Conservation (phyloP, 257 asterid species). For the Craterostigma plantagineum region DNA sequence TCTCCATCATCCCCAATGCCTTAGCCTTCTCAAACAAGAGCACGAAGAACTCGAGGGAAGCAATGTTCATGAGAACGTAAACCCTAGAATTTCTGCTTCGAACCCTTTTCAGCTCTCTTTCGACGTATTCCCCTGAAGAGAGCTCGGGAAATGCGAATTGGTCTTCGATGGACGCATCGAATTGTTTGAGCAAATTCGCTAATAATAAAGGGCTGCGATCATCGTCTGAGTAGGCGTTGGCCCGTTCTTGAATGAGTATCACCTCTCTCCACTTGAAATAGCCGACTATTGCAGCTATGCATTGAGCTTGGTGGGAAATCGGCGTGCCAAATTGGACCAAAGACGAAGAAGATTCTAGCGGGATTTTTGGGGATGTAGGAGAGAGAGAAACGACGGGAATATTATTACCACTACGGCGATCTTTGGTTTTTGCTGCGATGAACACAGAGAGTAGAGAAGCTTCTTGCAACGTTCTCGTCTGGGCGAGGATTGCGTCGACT, state of each 20-base stretch:
- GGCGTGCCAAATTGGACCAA: conserved; percentile 18
- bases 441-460: conserved; percentile 21
- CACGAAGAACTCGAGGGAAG: conserved; percentile 26
- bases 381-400: conserved; percentile 29
- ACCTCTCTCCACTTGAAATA: conserved; percentile 39
- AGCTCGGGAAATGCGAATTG: conserved; percentile 17
- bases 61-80: conserved; percentile 16
- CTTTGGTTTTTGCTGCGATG: not conserved
- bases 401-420: not conserved
- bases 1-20: conserved; percentile 35
- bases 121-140: conserved; percentile 7
- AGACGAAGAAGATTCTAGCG: not conserved
- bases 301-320: conserved; percentile 16
- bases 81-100: conserved; percentile 12
- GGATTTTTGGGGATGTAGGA: conserved; percentile 9
- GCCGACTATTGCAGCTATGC: conserved; percentile 28
- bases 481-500: conserved; percentile 27
- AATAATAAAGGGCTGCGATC: conserved; percentile 12
- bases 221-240: conserved; percentile 14
- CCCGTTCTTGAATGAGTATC: conserved; percentile 19
- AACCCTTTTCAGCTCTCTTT: conserved; percentile 16
- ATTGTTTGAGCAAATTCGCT: conserved; percentile 20
- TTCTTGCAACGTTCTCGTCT: conserved; percentile 27
- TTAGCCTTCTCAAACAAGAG: conserved; percentile 28
- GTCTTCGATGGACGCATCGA: conserved; percentile 16